Evolutionary conservation across 108 stramenopile genomes (phyloP), one percentile per base, ranked within the genome.

Genomic region (Fistulifera pelliculosa): DNA sequence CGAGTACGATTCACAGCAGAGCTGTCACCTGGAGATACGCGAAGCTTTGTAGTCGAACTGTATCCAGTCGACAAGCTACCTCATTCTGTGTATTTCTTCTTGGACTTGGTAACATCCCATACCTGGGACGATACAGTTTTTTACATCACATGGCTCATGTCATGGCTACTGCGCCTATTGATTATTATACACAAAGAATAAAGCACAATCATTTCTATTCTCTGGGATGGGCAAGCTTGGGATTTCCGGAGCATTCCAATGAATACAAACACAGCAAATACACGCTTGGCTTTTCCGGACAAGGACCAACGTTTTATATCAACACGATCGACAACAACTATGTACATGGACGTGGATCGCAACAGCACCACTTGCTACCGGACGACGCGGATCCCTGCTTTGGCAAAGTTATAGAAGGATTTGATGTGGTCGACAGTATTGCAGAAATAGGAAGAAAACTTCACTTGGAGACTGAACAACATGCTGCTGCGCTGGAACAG

Each of bases 381-480:
- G 62, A 66, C 3, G 94, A 94, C 60, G 90, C 94, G 17, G 94
- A 96, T 69, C 81, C 89, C 4, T 91, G 90, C 70, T 96, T 96
- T 76, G 94, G 70, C 0, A 71, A 56, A 42, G 69, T 85, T 7
- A 39, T 75, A 19, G 62, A 66, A 25, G 77, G 80, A 21, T 41
- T 43, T 17, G 51, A 73, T 15, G 68, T 76, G 13, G 48, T 87
- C 12, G 64, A 74, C 15, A 6, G 0, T 22, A n/a, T 57, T 13
- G 26, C 43, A n/a, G 22, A 26, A 1, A 4, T 44, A 2, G 56
- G 56, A 1, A 39, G 27, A 12, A 18, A 54, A 54, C 17, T 2
- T 16, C 25, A 54, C 31, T 35, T 35, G 8, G 31, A 35, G 8
- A 35, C 31, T 3, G 31, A 35, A 8, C 31, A 35, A 3, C 6